A percentile compares a stretch with the other conserved stretches of the same genome.
Conservation (phyloP, 768 basidiomycete genomes). For the Baorangia bicolor region DNA sequence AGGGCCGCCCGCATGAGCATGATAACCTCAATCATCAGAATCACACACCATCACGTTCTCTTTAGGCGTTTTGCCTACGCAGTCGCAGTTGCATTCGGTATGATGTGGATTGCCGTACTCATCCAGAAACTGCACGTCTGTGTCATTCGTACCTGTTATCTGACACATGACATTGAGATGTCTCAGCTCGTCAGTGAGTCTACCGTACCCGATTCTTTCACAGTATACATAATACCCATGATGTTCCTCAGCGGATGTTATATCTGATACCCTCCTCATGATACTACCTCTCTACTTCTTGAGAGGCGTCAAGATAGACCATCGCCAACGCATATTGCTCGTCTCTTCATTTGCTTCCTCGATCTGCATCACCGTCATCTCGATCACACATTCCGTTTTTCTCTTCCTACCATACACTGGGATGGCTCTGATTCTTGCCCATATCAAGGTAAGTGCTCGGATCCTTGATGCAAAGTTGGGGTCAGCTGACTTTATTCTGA, state of each 20-base stretch:
- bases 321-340: background rate
- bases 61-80: background rate
- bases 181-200: conserved; percentile 3
- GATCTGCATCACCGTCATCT: conserved; percentile 11
- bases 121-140: background rate
- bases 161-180: no score
- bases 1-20: conserved; percentile 6
- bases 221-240: background rate
- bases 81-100: background rate
- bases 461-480: background rate
- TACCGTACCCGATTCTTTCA: background rate
- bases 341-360: conserved; percentile 11
- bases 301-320: conserved; percentile 2
- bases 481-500: background rate
- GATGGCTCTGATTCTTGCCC: background rate
- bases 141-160: background rate
- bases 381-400: conserved; percentile 6
- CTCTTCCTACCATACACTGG: background rate
- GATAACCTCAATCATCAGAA: conserved; percentile 1
- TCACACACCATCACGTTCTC: background rate
- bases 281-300: background rate
- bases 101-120: conserved; percentile 1
- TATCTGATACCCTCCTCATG: conserved; percentile 10
- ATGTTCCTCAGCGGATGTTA: conserved; percentile 6
- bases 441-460: conserved; percentile 12